Evolutionary conservation across 768 basidiomycete genomes (phyloP).

Genomic region (Pleurotus giganteus): DNA sequence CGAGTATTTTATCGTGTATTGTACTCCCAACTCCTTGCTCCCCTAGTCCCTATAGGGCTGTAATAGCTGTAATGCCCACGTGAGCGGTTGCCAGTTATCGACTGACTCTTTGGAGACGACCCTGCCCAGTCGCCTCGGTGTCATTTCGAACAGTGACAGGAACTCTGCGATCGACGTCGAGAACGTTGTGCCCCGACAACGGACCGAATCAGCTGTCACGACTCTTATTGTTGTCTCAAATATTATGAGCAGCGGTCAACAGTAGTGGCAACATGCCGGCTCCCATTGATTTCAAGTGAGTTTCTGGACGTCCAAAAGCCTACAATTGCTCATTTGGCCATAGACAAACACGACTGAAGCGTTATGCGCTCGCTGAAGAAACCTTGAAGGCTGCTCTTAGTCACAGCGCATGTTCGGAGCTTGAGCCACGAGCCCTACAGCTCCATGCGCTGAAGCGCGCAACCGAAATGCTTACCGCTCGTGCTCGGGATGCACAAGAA

Average conservation of each 20-base stretch:
- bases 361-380: constrained; percentile 44
- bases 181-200: constrained; percentile 3
- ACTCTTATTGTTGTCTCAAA: neutral
- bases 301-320: neutral
- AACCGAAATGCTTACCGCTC: constrained; percentile 38
- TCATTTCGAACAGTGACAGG: too few species aligned
- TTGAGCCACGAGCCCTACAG: constrained; percentile 42
- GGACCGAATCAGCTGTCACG: constrained; percentile 4
- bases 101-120: neutral
- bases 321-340: neutral
- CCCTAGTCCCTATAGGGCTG: too few species aligned
- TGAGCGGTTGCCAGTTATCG: too few species aligned
- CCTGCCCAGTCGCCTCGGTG: neutral
- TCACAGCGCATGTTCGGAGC: constrained; percentile 27
- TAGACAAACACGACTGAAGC: constrained; percentile 22
- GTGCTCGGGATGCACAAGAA: constrained; percentile 42
- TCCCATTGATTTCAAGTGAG: neutral
- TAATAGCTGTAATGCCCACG: too few species aligned
- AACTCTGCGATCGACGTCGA: constrained; percentile 5
- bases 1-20: too few species aligned
- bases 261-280: neutral
- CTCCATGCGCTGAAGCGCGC: constrained; percentile 44
- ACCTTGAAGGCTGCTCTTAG: constrained; percentile 35
- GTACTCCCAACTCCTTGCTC: too few species aligned
- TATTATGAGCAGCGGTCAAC: neutral